Conservation (phyloP, 2,329 filamentous ascomycete genomes). For the Phyllosticta citriasiana region DNA sequence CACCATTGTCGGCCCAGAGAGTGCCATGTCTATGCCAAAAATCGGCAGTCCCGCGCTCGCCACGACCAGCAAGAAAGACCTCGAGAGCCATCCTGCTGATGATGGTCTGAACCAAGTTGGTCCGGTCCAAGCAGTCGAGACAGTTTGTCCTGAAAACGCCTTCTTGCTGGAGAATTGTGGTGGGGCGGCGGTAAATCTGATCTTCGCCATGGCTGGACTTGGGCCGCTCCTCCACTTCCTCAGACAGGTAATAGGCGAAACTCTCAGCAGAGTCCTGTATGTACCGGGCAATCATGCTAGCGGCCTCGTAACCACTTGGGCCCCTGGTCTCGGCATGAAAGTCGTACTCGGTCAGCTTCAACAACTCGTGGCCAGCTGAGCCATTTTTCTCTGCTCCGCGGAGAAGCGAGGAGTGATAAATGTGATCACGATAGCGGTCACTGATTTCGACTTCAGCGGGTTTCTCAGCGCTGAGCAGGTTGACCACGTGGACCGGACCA, state of each 20-base stretch:
- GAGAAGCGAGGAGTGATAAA: conserved; percentile 64
- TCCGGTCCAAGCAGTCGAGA: conserved; percentile 88
- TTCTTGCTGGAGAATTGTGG: conserved; percentile 78
- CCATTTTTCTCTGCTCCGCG: conserved; percentile 42
- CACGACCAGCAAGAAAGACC: conserved; percentile 65
- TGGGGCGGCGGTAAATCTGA: conserved; percentile 32
- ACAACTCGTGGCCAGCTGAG: conserved; percentile 56
- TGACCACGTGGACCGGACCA: conserved; percentile 84
- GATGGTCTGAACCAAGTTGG: conserved; percentile 91
- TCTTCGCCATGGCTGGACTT: conserved; percentile 32
- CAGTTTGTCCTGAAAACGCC: conserved; percentile 96
- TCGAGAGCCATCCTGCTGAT: conserved; percentile 91
- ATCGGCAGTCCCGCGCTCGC: conserved; percentile 60
- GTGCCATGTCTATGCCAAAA: conserved; percentile 90
- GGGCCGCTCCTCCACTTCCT: conserved; percentile 51
- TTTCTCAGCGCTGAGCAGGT: conserved; percentile 85
- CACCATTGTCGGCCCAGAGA: conserved; percentile 95
- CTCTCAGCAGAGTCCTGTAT: conserved; percentile 71
- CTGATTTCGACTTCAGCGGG: conserved; percentile 78
- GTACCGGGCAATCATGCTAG: conserved; percentile 69
- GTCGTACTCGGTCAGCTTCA: conserved; percentile 82
- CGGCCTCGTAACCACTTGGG: conserved; percentile 78
- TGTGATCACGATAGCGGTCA: conserved; percentile 66
- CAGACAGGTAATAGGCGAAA: conserved; percentile 86
- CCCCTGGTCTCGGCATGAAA: conserved; percentile 92